These are phyloP conservation scores for Pythium grandisporangium DNA, from an alignment of 352 stramenopile genomes.

Conservation along the genomic window DNA sequence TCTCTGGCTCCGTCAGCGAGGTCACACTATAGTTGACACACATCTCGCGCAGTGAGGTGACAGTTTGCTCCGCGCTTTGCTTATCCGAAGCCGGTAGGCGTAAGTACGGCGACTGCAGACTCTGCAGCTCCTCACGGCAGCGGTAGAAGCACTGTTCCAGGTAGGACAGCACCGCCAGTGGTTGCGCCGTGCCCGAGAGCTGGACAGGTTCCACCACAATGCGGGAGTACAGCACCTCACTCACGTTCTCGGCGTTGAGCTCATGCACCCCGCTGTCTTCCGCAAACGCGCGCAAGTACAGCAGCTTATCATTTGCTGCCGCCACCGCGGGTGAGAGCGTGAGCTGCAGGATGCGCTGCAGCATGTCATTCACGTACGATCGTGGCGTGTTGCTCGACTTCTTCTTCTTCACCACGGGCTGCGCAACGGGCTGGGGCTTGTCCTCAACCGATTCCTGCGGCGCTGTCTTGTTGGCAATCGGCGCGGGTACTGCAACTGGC, in stretches of 20 bases:
- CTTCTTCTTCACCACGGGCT: constrained; percentile 27
- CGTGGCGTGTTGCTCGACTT: constrained; percentile 14
- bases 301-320: constrained; percentile 16
- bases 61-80: constrained; percentile 31
- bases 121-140: constrained; percentile 59
- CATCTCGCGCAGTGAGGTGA: constrained; percentile 56
- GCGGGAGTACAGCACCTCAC: constrained; percentile 68
- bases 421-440: constrained; percentile 8
- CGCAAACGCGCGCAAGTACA: constrained; percentile 31
- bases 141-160: constrained; percentile 71
- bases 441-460: no score
- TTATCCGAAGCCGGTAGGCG: constrained; percentile 37
- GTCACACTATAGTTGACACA: constrained; percentile 84
- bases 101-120: constrained; percentile 55
- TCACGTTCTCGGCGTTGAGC: constrained; percentile 28
- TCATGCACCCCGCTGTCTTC: constrained; percentile 9
- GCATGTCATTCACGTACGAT: constrained; percentile 69
- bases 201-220: constrained; percentile 42
- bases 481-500: not conserved
- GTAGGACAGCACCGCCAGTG: constrained; percentile 53
- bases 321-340: constrained; percentile 33
- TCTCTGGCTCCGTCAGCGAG: constrained; percentile 72
- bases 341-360: constrained; percentile 55
- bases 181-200: constrained; percentile 38
- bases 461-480: constrained; percentile 2